Percentiles rank a stretch among this genome's conserved stretches.
Evolutionary conservation across 352 stramenopile species (phyloP).

Genomic region (Phytophthora rubi): DNA sequence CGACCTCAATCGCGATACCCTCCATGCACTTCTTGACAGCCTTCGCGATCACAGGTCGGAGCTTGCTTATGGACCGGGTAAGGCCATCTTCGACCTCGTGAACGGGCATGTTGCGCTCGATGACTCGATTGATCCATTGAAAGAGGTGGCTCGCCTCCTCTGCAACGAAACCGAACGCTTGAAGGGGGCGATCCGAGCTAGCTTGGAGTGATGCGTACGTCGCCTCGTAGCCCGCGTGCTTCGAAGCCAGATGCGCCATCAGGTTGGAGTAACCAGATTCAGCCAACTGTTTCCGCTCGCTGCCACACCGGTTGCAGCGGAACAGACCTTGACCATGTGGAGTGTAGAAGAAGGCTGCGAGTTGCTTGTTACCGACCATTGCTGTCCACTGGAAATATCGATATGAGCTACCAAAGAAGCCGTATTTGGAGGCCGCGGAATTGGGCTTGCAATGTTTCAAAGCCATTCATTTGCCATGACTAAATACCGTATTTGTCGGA

Average conservation of each 20-base stretch:
- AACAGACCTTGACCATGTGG: slow-evolving; percentile 11
- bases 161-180: slow-evolving; percentile 7
- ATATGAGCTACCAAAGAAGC: slow-evolving; percentile 1
- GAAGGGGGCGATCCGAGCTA: background rate
- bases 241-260: slow-evolving; percentile 5
- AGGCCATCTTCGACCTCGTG: slow-evolving; percentile 13
- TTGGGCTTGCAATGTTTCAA: too few species aligned
- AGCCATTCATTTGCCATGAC: too few species aligned
- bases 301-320: slow-evolving; percentile 13
- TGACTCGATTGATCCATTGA: slow-evolving; percentile 15
- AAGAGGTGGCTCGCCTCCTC: slow-evolving; percentile 15
- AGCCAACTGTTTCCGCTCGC: slow-evolving; percentile 1
- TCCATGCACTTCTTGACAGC: background rate
- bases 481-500: slow-evolving; percentile 1
- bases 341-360: slow-evolving; percentile 13
- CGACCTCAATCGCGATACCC: background rate
- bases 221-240: slow-evolving; percentile 6
- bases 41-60: slow-evolving; percentile 11
- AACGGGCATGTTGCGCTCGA: slow-evolving; percentile 14
- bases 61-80: slow-evolving; percentile 13
- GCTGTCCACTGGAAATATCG: background rate
- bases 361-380: slow-evolving; percentile 14
- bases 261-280: slow-evolving; percentile 20
- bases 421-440: background rate
- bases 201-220: background rate